Evolutionary conservation across 495 filamentous ascomycete genomes (phyloP), one percentile per base, ranked within the genome.

Genomic region (Rhizodiscina lignyota): DNA sequence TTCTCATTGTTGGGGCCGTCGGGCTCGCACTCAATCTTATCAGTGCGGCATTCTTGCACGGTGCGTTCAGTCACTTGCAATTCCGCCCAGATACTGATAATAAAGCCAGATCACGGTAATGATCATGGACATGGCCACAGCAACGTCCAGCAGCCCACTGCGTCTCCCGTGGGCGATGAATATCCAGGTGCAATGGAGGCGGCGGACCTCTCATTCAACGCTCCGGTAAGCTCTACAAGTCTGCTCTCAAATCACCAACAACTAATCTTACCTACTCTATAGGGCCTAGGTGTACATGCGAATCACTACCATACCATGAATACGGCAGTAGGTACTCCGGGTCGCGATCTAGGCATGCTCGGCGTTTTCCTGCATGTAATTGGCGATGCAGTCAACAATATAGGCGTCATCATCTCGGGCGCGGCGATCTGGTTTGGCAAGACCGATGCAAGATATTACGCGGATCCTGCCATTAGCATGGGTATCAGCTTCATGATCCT

Each of bases 301-400:
- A 21, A 20, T n/a, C 43, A 46, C 36, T 36, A 32, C 2, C 32
- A 43, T 13, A 26, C 40, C 2, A n/a, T n/a, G n/a, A 41, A 42
- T 2, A 18, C 32, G 31, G 16, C n/a, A 39, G 12, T 20, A 18
- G 32, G 23, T 19, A 8, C 23, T 1, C 24, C 15, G 2, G 46
- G 51, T n/a, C 59, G 55, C 18, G 63, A 63, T 33, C 42, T 68
- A 4, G 63, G 61, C 2, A 63, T 64, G 45, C 47, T 60, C 41
- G 66, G 60, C 4, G 63, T 67, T 0, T 35, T 70, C 20, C 30
- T 67, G 17, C 66, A 70, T 39, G 56, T 70, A 4, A 35, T 64
- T 13, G 58, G 58, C n/a, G 63, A 67, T 38, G 63, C 61, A 20
- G 49, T 55, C 23, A 67, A 67, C 24, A 67, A 67, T 29, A 32